Percentiles rank a stretch among this genome's conserved stretches.
These are phyloP conservation scores for Aspergillus panamensis DNA, from an alignment of 495 filamentous ascomycete species.

Conservation along the genomic window DNA sequence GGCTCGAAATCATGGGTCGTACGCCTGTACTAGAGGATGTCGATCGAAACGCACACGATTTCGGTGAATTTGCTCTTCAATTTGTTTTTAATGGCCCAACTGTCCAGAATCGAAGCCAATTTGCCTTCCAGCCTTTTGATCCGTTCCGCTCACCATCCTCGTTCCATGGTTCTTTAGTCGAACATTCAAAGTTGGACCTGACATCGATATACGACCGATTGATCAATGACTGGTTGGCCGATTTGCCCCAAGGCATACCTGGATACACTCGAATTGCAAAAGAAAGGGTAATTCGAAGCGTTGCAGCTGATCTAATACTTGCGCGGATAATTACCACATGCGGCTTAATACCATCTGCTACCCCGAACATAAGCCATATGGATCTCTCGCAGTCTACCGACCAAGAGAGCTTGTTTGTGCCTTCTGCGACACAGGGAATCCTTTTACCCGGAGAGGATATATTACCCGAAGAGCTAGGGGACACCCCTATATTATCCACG, in stretches of 20 bases:
- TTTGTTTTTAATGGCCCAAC: slow-evolving; percentile 7
- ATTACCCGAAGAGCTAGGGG: background rate
- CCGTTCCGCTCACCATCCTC: slow-evolving; percentile 13
- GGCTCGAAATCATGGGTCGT: slow-evolving; percentile 30
- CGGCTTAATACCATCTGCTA: background rate
- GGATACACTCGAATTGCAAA: slow-evolving; percentile 38
- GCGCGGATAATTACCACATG: slow-evolving; percentile 25
- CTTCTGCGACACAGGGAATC: background rate
- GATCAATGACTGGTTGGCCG: slow-evolving; percentile 39
- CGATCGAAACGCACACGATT: slow-evolving; percentile 31
- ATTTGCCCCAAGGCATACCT: slow-evolving; percentile 33
- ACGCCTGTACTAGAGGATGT: slow-evolving; percentile 32
- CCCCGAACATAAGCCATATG: no score
- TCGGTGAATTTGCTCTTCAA: slow-evolving; percentile 25
- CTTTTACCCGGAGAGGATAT: background rate
- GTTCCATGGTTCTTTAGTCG: slow-evolving; percentile 5
- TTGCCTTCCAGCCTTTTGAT: slow-evolving; percentile 23
- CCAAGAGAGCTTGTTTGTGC: background rate
- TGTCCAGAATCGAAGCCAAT: slow-evolving; percentile 3
- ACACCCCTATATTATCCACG: slow-evolving; percentile 18
- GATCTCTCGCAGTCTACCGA: background rate
- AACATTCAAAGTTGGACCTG: slow-evolving; percentile 20
- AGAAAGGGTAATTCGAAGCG: slow-evolving; percentile 38
- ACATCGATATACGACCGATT: slow-evolving; percentile 38
- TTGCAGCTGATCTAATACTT: slow-evolving; percentile 41